phyloP scores from a whole-genome alignment of 2,329 filamentous ascomycete species.

The Gyromitra esculenta region DNA sequence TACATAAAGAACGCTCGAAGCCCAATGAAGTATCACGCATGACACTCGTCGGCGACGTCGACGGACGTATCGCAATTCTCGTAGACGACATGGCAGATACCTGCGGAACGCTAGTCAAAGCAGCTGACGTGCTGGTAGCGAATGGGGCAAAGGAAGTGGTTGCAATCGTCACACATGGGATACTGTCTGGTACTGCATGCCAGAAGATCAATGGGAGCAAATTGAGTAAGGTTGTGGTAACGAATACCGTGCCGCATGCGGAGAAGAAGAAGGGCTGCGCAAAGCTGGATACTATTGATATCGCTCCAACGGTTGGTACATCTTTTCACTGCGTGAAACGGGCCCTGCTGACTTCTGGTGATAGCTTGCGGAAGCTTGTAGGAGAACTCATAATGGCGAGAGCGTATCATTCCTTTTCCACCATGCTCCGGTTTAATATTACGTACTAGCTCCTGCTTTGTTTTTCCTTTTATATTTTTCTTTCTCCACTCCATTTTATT shows the following conservation, averaged over 20 bases:
- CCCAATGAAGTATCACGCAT: conserved; percentile 91
- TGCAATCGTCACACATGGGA: conserved; percentile 94
- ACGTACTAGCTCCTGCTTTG: neutral
- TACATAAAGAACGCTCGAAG: conserved; percentile 95
- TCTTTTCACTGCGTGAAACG: neutral
- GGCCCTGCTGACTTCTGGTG: conserved; percentile 39
- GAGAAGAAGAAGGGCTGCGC: conserved; percentile 82
- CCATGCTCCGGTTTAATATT: conserved; percentile 61
- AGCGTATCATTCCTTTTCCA: conserved; percentile 75
- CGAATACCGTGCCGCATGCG: conserved; percentile 84
- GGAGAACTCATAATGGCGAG: conserved; percentile 75
- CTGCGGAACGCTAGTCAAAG: conserved; percentile 87
- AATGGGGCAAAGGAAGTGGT: conserved; percentile 88
- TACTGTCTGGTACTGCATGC: conserved; percentile 86
- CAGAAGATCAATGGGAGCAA: conserved; percentile 82
- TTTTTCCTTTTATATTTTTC: neutral
- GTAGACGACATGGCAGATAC: conserved; percentile 99
- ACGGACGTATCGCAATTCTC: conserved; percentile 90
- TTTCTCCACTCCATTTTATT: neutral
- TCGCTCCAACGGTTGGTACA: conserved; percentile 74
- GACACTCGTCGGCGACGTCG: conserved; percentile 94
- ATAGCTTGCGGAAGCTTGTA: conserved; percentile 73
- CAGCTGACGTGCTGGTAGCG: conserved; percentile 85
- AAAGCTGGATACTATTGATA: conserved; percentile 89
- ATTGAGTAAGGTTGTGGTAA: conserved; percentile 82